Evolutionary conservation across 2,329 filamentous ascomycete species (phyloP), one percentile per base, ranked within the genome.

Genomic region (Lecanoromycetidae sp.): DNA sequence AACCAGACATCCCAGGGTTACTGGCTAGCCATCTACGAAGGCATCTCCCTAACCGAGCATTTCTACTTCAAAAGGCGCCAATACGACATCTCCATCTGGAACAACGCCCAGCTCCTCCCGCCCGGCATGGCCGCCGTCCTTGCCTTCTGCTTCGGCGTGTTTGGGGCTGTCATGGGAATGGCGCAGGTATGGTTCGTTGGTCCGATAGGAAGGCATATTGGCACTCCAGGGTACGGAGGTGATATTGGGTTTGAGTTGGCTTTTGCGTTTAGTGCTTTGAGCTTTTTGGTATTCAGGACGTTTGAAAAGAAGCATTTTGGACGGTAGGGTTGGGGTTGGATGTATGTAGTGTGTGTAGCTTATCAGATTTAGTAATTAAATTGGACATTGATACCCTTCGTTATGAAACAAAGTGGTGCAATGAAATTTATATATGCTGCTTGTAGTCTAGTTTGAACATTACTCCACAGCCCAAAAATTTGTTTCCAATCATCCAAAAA

Each of bases 21-120:
- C 67, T 87, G 82, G 81, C 70, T 86, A 1, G 77, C 80, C 39
- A 83, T 86, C 56, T 87, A 86, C 64, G 74, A 77, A 53, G 80
- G 75, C 38, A 75, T 86, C 52, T 68, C 75, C 1, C 60, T 85
- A 15, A 66, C 71, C 1, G 82, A 86, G 46, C 82, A 86, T 63
- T 75, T 84, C 57, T 56, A 83, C 58, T 85, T 81, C 69, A 76
- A 75, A 57, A 71, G 74, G 20, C 76, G 77, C 2, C 75, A 42
- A 7, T 86, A 85, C 60, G 59, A 64, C n/a, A 65, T 72, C 0
- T 71, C 75, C 34, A 60, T 71, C 52, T 84, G 82, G 60, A 71
- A 79, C 53, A 66, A 74, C 46, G 70, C 72, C 0, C 58, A 63
- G 0, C 72, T 71, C 42, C 70, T 86, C 0, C 81, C 82, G 0